Evolutionary conservation across 345 rosid genomes (phyloP), one percentile per base, ranked within the genome.

Genomic region (Dipteronia dyeriana): DNA sequence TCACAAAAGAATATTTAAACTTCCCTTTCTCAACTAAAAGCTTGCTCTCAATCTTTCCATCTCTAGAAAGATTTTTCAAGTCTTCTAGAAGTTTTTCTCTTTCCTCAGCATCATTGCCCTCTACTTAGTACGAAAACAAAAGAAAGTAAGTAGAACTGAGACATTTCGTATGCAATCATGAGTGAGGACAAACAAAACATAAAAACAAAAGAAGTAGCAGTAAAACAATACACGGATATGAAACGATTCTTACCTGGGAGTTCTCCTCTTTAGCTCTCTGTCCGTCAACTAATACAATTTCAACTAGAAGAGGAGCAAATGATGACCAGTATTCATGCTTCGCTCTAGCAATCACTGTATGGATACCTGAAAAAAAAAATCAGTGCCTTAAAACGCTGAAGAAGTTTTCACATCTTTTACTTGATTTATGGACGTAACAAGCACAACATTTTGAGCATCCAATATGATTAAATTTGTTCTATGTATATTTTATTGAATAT

Each of bases 261-360:
- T 77, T 81, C 53, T 73, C 86, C 5, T 90, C 88, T 79, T 78
- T 82, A 76, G 94, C 94, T 79, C 86, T 88, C 84, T 93, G 83
- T 80, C 97, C 97, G 9, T 95, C 93, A 12, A 88, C 87, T 62
- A 90, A 66, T 66, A 95, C 97, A 77, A 89, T 81, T 77, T 95
- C 95, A 76, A 77, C 71, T 5, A 97, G 94, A 80, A 87, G 90
- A 70, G 95, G 98, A 51, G 98, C 97, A 84, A 90, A 89, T 31
- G 97, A 89, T 81, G 97, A 90, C 98, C 98, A 95, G 79, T 91
- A 90, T 29, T 88, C 91, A 34, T 83, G 70, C 75, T 87, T 95
- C 66, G 89, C 92, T 78, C 82, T 68, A 6, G 98, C 97, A 45
- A 95, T 87, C 72, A 93, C 98, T 11, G 87, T 82, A 71, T 88